Conservation (phyloP, 2,329 filamentous ascomycete species). For the Ophiosphaerella narmari region DNA sequence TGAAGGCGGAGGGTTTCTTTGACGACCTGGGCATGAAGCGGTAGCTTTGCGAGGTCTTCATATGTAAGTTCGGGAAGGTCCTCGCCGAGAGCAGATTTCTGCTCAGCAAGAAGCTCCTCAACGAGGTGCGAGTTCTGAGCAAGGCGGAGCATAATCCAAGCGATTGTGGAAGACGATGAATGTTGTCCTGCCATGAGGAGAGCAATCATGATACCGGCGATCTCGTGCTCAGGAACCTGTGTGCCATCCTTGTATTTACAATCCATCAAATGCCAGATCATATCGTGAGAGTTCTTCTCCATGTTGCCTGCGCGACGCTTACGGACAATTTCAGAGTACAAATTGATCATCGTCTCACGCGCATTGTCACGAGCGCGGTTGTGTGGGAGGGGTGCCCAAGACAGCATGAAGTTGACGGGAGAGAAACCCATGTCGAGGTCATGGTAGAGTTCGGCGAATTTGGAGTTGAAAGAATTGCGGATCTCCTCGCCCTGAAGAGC, state of each 20-base stretch:
- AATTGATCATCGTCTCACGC: conserved; percentile 77
- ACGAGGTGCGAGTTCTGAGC: conserved; percentile 76
- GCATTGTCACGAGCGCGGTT: conserved; percentile 81
- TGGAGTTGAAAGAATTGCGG: conserved; percentile 77
- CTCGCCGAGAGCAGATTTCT: conserved; percentile 71
- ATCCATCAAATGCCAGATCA: conserved; percentile 90
- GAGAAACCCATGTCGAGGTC: conserved; percentile 89
- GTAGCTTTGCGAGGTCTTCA: conserved; percentile 77
- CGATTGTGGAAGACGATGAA: conserved; percentile 80
- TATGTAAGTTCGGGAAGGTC: conserved; percentile 76
- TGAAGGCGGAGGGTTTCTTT: conserved; percentile 92
- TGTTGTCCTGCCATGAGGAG: conserved; percentile 92
- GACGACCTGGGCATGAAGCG: conserved; percentile 81
- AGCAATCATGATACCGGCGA: conserved; percentile 93
- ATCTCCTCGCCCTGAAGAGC: conserved; percentile 84
- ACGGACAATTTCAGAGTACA: conserved; percentile 82
- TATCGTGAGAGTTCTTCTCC: conserved; percentile 65
- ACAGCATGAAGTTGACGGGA: conserved; percentile 86
- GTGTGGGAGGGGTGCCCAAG: conserved; percentile 87
- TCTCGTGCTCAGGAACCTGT: conserved; percentile 78
- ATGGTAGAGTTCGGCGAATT: conserved; percentile 82
- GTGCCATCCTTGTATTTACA: conserved; percentile 83
- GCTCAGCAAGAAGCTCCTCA: conserved; percentile 83
- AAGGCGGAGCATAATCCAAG: conserved; percentile 84
- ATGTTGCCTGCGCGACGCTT: conserved; percentile 64